A percentile compares a stretch with the other conserved stretches of the same genome.
Evolutionary conservation across 1,139 yeast species (phyloP).

Genomic region (Debaryomycetaceae sp.): DNA sequence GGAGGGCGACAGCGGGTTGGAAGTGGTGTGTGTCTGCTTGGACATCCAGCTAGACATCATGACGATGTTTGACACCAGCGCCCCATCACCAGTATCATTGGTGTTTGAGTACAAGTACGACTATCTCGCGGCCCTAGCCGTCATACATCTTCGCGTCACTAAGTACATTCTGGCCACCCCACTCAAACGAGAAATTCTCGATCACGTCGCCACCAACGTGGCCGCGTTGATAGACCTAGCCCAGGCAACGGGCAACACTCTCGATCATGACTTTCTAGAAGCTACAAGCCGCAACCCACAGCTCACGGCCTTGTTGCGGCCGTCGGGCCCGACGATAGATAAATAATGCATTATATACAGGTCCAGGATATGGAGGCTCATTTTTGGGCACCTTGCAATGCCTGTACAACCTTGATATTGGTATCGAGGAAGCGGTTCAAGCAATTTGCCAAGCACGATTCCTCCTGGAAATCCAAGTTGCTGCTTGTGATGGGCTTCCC

Average conservation of each 20-base stretch:
- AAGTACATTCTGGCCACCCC: too few relatives aligned
- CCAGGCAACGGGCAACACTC: neutral
- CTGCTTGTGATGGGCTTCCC: conserved; percentile 45
- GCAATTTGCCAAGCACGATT: conserved; percentile 73
- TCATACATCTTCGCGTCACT: conserved; percentile 9
- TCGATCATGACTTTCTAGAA: neutral
- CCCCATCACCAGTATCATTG: conserved; percentile 12
- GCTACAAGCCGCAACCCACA: too few relatives aligned
- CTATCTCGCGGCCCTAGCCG: conserved; percentile 28
- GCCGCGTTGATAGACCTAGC: neutral
- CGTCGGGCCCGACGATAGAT: too few relatives aligned
- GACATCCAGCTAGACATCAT: neutral
- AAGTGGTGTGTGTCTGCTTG: conserved; percentile 5
- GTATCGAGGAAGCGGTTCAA: conserved; percentile 84
- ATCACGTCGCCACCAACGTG: too few relatives aligned
- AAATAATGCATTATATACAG: too few relatives aligned
- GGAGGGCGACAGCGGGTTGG: conserved; percentile 5
- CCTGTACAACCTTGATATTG: conserved; percentile 75
- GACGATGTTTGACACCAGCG: conserved; percentile 1
- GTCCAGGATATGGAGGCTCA: too few relatives aligned
- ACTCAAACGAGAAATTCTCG: too few relatives aligned
- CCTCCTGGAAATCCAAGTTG: conserved; percentile 55
- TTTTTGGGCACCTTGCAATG: conserved; percentile 33
- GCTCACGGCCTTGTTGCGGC: too few relatives aligned
- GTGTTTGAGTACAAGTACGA: conserved; percentile 31